Evolutionary conservation across 495 filamentous ascomycete genomes (phyloP), one percentile per base, ranked within the genome.

Genomic region (Aspergillus coremiiformis): DNA sequence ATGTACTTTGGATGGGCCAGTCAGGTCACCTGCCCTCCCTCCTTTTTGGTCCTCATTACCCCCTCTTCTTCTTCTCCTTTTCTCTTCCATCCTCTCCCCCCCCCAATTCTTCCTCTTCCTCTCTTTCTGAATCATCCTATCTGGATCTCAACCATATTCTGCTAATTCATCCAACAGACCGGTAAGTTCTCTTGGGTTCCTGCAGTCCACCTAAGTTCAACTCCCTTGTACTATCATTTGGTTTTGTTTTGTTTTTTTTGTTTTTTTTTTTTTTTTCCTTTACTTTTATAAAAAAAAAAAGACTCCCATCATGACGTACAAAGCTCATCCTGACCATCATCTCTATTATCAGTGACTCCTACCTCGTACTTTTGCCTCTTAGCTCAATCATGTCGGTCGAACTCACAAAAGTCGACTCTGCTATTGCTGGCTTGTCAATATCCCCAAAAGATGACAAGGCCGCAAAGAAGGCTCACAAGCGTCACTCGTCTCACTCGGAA

Each of bases 331-430:
- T 47, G 23, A 19, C 10, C 22, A 44, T 26, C 37, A 4, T n/a
- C 39, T 17, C 49, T 37, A 47, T 21, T 15, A 26, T 33, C 43
- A 20, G 43, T 49, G 41, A 15, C 35, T 4, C 3, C 19, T 15
- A 23, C 3, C 20, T 41, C 19, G 39, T 47, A 60, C 57, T 48
- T 23, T 19, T 33, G 39, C 17, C 47, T 43, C 35, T 23, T 29
- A 39, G 39, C 37, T 39, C 57, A 69, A 78, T 48, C 74, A 86
- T 86, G 82, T 77, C 83, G 60, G 81, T 79, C 66, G 81, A 80
- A 57, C 81, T 90, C 62, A 80, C 79, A 69, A 92, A 90, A 74
- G 84, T 93, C 74, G 89, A 94, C 70, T 91, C 88, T 33, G 87
- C 86, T 78, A 79, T 90, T 60, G 83, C 86, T 63, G 89, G 87